Base-by-base conservation (phyloP, 2,329 filamentous ascomycete species). In the Penicillium griseofulvum region DNA sequence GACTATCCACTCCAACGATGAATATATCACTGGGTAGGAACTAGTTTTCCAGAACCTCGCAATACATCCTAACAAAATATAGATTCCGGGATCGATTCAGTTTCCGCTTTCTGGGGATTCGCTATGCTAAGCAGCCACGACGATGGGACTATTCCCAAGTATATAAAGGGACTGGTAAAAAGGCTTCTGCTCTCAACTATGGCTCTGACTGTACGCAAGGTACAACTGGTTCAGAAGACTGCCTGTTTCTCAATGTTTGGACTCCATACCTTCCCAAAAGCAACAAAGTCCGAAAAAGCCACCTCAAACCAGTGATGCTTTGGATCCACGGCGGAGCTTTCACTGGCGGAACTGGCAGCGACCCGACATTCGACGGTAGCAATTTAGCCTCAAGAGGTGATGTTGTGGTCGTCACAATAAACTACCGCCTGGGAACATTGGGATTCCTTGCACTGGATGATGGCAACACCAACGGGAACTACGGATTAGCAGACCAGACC, bases 271-370 rank as follows among this genome's bases (percentile, higher is more conserved):
- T 79, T 0, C 74, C 76, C 5, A 48, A 54, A 4, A 38, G 48
- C 7, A 38, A 28, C 2, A 31, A 19, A 11, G 71, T 70, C 36
- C 65, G 68, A 4, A 74, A 71, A 51, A 67, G 65, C 16, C 63
- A 75, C 2, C 68, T 81, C 5, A 72, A 75, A 31, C 76, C 80
- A 0, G 80, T 83, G 0, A 68, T 81, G 44, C 77, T 82, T 56
- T 80, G 76, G 69, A 81, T 82, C 19, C 77, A 81, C 47, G 83
- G 83, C 4, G 83, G 83, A 24, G 83, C 80, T 6, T 85, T 84
- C 57, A 80, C 76, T 0, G 72, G 76, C 8, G 83, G 83, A 1
- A 73, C 65, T 51, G 75, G 68, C 3, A 63, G 69, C 7, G 68
- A 71, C 46, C 59, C 69, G 10, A 68, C 66, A 1, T 65, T 65